These are phyloP conservation scores for Citrus mangshanensis DNA, from an alignment of 345 rosid genomes.

Conservation along the genomic window DNA sequence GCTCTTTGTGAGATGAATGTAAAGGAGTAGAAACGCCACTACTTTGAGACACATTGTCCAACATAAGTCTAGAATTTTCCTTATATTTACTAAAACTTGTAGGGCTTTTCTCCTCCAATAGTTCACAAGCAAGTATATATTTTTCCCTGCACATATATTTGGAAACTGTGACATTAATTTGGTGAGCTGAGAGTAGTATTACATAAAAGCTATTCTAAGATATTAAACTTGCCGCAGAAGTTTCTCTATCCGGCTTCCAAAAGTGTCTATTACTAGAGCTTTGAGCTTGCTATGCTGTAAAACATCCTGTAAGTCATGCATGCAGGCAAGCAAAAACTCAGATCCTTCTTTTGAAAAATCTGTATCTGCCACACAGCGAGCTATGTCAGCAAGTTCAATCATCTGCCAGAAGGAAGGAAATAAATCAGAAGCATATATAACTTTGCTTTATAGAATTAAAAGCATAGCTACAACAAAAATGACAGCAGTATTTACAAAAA, in stretches of 20 bases:
- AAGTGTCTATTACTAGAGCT: slow-evolving; percentile 80
- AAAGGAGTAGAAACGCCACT: slow-evolving; percentile 44
- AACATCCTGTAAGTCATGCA: slow-evolving; percentile 78
- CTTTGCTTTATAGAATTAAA: background rate
- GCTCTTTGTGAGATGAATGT: slow-evolving; percentile 49
- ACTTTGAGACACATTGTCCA: slow-evolving; percentile 50
- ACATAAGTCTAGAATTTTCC: slow-evolving; percentile 34
- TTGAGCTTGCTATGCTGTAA: slow-evolving; percentile 62
- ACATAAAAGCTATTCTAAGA: slow-evolving; percentile 9
- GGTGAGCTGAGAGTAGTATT: slow-evolving; percentile 3
- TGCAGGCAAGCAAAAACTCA: slow-evolving; percentile 67
- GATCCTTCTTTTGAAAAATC: slow-evolving; percentile 61
- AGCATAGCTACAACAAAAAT: background rate
- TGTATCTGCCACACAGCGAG: slow-evolving; percentile 70
- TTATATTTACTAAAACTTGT: slow-evolving; percentile 30
- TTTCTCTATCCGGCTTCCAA: slow-evolving; percentile 73
- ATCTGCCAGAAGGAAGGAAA: slow-evolving; percentile 40
- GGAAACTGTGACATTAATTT: slow-evolving; percentile 7
- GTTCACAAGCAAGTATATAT: slow-evolving; percentile 63
- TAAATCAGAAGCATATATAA: background rate
- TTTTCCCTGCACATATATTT: slow-evolving; percentile 57
- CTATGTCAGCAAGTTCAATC: slow-evolving; percentile 80
- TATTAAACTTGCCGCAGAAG: slow-evolving; percentile 49
- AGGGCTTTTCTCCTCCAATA: slow-evolving; percentile 39
- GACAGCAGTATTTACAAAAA: background rate